Base-by-base conservation (phyloP, 306 rosid genomes). In the Castanea sativa region DNA sequence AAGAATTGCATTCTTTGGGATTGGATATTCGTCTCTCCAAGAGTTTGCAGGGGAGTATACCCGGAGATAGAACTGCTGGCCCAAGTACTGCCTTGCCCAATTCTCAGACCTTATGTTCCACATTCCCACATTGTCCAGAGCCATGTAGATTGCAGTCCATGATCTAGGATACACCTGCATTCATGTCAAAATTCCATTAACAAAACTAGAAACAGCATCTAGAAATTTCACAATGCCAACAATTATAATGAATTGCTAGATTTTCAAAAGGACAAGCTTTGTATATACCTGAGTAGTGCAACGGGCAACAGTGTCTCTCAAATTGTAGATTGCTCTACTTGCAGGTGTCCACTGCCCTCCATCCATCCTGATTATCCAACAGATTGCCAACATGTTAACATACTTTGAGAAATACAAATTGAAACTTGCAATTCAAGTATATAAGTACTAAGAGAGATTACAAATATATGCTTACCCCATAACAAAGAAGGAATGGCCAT, bases 41-140 rank as follows among this genome's bases (percentile, higher is more conserved):
- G 98, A 95, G n/a, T 86, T 82, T 0, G 96, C 87, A 60, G 85
- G 10, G 16, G 99, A 87, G 71, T 79, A 91, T 19, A 95, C 99
- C 73, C 98, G 84, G 32, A 95, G 87, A 85, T 95, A 95, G 64
- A 92, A 88, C 82, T 95, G 99, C 57, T 95, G 99, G 25, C 99
- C 99, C 91, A 95, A 58, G 84, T 95, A 95, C 72, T 95, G 99
- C 73, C 99, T 91, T 1, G 67, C 98, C 98, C 99, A 95, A 69
- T 90, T 84, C 87, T 93, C 92, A 1, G 99, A 91, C 84, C 99
- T 90, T 67, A 95, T 83, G 79, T 92, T 93, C 99, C 99, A 95
- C 93, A 95, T 91, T 84, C 99, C 99, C 43, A 93, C 98, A 56
- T 88, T 95, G 93, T 95, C 99, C 65, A 95, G 76, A 0, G 99